These are phyloP conservation scores for Ophiostoma ips DNA, from an alignment of 2,329 filamentous ascomycete genomes.

Conservation along the genomic window DNA sequence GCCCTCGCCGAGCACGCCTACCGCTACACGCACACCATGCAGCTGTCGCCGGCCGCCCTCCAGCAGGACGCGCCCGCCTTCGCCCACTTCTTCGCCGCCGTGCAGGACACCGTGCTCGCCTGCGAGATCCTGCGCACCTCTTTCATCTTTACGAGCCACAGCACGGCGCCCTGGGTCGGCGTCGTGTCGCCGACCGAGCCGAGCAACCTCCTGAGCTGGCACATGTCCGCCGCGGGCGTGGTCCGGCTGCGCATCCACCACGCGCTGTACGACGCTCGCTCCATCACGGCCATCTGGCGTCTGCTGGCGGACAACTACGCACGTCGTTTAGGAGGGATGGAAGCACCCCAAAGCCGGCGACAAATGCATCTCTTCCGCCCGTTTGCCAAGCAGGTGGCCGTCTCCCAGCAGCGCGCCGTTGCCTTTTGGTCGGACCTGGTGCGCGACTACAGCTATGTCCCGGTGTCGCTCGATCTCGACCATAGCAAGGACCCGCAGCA, in stretches of 20 bases:
- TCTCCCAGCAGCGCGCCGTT: too few relatives aligned
- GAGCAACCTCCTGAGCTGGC: constrained; percentile 14
- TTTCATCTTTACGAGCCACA: constrained; percentile 15
- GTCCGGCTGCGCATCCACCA: constrained; percentile 15
- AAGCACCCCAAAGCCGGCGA: too few relatives aligned
- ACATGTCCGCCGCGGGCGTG: constrained; percentile 1
- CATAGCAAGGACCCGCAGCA: neutral
- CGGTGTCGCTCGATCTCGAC: too few relatives aligned
- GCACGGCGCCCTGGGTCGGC: constrained; percentile 16
- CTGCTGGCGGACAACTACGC: too few relatives aligned
- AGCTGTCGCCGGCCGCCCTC: constrained; percentile 12
- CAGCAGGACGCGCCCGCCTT: constrained; percentile 11
- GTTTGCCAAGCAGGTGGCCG: too few relatives aligned
- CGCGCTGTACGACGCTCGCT: constrained; percentile 15
- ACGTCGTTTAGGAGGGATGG: too few relatives aligned
- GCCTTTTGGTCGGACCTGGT: too few relatives aligned
- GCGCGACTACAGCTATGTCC: too few relatives aligned
- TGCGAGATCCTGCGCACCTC: constrained; percentile 17
- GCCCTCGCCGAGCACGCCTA: constrained; percentile 14
- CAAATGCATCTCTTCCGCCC: too few relatives aligned
- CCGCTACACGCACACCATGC: constrained; percentile 14
- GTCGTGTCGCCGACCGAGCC: constrained; percentile 13
- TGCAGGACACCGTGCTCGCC: constrained; percentile 14
- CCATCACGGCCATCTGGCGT: constrained; percentile 13
- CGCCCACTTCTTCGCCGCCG: constrained; percentile 12